Base-by-base conservation (phyloP, 2,329 filamentous ascomycete genomes). In the Pseudogymnoascus sp. region DNA sequence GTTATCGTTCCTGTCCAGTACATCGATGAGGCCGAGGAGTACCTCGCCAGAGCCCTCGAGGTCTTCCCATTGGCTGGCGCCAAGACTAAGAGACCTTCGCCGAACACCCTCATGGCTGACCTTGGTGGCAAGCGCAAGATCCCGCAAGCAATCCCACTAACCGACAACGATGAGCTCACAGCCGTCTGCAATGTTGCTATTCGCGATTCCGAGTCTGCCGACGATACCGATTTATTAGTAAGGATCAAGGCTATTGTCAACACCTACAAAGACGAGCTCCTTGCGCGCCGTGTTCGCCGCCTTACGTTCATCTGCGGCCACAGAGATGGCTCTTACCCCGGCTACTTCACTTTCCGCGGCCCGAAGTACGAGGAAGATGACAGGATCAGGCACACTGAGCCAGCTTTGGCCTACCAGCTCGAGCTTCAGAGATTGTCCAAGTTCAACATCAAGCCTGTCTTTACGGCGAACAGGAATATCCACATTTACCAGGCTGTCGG, bases 381-480 rank as follows among this genome's bases (percentile, higher is more conserved):
- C 75, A 96, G 90, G 75, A 97, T 99, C 72, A 93, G 94, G 79
- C 93, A 99, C 81, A 95, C 86, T 67, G 94, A 99, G 78, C 94
- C 94, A 60, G 93, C 94, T 62, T 83, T 97, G 75, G 92, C 94
- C 72, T 99, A 97, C 90, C 94, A 99, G 81, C 90, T 97, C 74
- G 94, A 99, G 78, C 87, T 99, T 67, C 89, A 87, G 64, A 90
- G 94, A 75, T 85, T 99, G 31, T 90, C 89, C 72, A 97, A 97
- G 80, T 99, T 99, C 85, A 88, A 92, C 79, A 96, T 97, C 78
- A 95, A 92, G 80, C 93, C 94, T 2, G 92, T 99, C 60, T 99
- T 99, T 79, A 97, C 94, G 0, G 92, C 97, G 78, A 99, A 99
- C 82, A 90, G 95, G 73, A 97, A 96, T 78, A 97, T 99, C 68